Evolutionary conservation across 257 asterid genomes (phyloP), one percentile per base, ranked within the genome.

Genomic region (Petunia secreta): DNA sequence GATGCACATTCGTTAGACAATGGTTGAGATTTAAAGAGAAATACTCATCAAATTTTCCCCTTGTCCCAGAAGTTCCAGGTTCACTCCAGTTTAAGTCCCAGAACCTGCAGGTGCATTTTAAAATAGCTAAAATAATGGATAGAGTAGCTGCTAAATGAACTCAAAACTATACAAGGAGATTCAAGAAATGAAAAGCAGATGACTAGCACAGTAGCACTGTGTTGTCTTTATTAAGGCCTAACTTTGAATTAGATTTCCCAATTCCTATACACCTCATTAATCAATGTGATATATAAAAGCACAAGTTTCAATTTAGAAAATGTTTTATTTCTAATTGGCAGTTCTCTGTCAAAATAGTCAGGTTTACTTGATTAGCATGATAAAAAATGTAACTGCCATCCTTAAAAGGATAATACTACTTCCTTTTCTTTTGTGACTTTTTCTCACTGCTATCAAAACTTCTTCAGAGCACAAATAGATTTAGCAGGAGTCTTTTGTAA

Each of bases 31-130:
- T 13, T 43, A 40, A 65, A 6, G n/a, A 57, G 46, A 36, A 52
- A 68, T 83, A 87, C 90, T 38, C 82, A 74, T 87, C 90, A 66
- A 87, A 87, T 65, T 82, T 77, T 73, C 90, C 90, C 81, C 90
- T 85, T 25, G 90, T 87, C 78, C 89, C 89, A 6, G 84, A 52
- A 79, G 76, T 83, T 55, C 90, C 89, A 79, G 86, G 48, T 66
- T 67, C 80, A 83, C 90, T 87, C 89, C 89, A 87, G 55, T 87
- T 87, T 15, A 87, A 82, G 76, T 87, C 90, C 90, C 90, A 87
- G 82, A 87, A 85, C 73, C 86, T 84, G 83, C 82, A 75, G 44
- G 63, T 64, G 44, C 41, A 50, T 73, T 50, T 3, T 73, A 48
- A 71, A 71, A 36, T 48, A 71, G 44, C 59, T 11, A 48, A 73